Evolutionary conservation across 1,139 yeast genomes (phyloP), one percentile per base, ranked within the genome.

Genomic region (Blastobotrys malaysiensis): DNA sequence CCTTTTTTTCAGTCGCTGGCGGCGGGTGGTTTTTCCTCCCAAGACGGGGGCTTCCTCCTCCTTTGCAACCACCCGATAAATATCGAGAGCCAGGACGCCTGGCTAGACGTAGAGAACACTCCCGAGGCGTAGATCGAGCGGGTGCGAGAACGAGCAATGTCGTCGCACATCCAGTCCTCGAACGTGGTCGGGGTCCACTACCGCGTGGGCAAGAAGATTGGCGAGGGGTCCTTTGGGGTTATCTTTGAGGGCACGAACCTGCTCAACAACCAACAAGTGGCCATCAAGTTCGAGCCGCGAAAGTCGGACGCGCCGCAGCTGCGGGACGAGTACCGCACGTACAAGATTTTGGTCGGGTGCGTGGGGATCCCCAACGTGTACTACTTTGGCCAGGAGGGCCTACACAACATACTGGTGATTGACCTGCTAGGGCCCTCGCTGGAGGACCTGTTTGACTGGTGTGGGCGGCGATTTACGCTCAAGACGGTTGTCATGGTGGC

Each of bases 291-390:
- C 62, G 98, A 93, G 72, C 96, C 97, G 24, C 79, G 97, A 63
- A 88, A 90, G 67, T 83, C 95, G n/a, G 98, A 93, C 65, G 97
- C 98, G 5, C 99, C 99, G 6, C 99, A 93, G 72, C 79, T 93
- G 59, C 82, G 97, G 65, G 98, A 93, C 68, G 99, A 93, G 70
- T 93, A 89, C 72, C 78, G 97, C 65, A 90, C 97, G 45, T 93
- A 93, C 73, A 87, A 88, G 69, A 86, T 87, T 55, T 79, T 93
- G 58, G 88, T 84, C 59, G 95, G 95, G 51, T 75, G 82, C 68
- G 80, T 76, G 54, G 98, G 98, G 43, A 88, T 93, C 57, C 99
- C 99, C 47, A 87, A 84, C 67, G 98, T 95, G 43, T 91, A 91
- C 73, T 93, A 89, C 73, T 93, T 90, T 71, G 99, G 99, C 55